Base-by-base conservation (phyloP, 1,139 yeast genomes). In the Taphrina confusa region DNA sequence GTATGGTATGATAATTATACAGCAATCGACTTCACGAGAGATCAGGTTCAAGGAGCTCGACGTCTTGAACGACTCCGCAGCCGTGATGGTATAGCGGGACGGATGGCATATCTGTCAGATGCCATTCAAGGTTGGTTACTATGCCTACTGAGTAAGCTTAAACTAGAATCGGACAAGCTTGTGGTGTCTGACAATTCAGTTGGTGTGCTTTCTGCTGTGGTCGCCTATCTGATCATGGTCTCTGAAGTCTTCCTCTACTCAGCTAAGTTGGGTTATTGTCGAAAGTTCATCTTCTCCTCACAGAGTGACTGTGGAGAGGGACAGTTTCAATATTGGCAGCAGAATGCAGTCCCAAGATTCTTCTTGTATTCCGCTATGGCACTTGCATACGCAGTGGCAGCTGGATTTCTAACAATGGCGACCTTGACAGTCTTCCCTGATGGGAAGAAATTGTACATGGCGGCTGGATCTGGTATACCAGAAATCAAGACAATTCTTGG, bases 21-120 rank as follows among this genome's bases (percentile, higher is more conserved):
- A 22, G 81, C 85, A 12, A 80, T 82, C 11, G 87, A 82, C 70
- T 82, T 86, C 85, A 78, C 81, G 2, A 75, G 77, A 42, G 84
- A 83, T 31, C 77, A 77, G 40, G 73, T 80, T 22, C 72, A 73
- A 62, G 80, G 80, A 47, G 80, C 82, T 39, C 72, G 73, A 45
- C 74, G 82, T 57, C 74, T 77, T 64, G 79, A 74, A 64, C 73
- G 74, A 45, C 66, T 82, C 44, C 66, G 71, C 61, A 44, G 22
- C 11, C 42, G 37, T 14, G 27, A 16, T 37, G 46, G 49, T 3
- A 9, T 42, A 18, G 42, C 50, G 4, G 58, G 49, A 9, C 51
- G 70, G 40, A 11, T 74, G 0, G 55, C 62, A 12, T 67, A 77
- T 33, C 57, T 68, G 33, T 65, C 66, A 28, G 77, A 76, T 56